Percentiles rank a stretch among this genome's conserved stretches.
phyloP scores from a whole-genome alignment of 2,329 filamentous ascomycete genomes.

The Clarireedia paspali region DNA sequence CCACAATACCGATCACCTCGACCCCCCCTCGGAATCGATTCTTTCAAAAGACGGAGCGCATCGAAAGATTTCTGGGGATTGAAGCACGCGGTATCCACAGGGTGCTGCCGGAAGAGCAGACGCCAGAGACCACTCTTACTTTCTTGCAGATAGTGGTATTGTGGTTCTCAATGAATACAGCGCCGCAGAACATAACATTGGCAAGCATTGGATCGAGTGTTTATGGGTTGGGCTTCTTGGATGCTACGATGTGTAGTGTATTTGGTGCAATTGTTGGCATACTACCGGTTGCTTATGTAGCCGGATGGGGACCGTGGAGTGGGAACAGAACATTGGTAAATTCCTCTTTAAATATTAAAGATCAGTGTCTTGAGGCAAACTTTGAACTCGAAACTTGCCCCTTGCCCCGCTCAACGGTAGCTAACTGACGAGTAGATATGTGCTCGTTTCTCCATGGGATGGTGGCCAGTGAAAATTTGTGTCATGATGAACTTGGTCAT shows the following conservation, averaged over 20 bases:
- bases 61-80: constrained; percentile 22
- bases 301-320: constrained; percentile 52
- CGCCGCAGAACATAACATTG: constrained; percentile 56
- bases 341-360: neutral
- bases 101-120: constrained; percentile 46
- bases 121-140: constrained; percentile 27
- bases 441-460: constrained; percentile 55
- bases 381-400: neutral
- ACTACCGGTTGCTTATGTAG: constrained; percentile 49
- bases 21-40: neutral
- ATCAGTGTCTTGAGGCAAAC: neutral
- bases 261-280: constrained; percentile 50
- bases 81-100: constrained; percentile 54
- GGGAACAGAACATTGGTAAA: constrained; percentile 54
- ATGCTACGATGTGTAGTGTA: constrained; percentile 47
- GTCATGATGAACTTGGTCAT: constrained; percentile 56
- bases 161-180: constrained; percentile 56
- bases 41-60: constrained; percentile 2
- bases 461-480: constrained; percentile 57
- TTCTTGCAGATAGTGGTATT: constrained; percentile 35
- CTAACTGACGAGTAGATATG: constrained; percentile 29
- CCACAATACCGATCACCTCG: neutral
- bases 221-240: constrained; percentile 49
- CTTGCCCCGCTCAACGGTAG: neutral
- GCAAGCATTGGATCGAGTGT: constrained; percentile 54